Conservation (phyloP, 2,329 filamentous ascomycete genomes). For the Mollisia scopiformis region DNA sequence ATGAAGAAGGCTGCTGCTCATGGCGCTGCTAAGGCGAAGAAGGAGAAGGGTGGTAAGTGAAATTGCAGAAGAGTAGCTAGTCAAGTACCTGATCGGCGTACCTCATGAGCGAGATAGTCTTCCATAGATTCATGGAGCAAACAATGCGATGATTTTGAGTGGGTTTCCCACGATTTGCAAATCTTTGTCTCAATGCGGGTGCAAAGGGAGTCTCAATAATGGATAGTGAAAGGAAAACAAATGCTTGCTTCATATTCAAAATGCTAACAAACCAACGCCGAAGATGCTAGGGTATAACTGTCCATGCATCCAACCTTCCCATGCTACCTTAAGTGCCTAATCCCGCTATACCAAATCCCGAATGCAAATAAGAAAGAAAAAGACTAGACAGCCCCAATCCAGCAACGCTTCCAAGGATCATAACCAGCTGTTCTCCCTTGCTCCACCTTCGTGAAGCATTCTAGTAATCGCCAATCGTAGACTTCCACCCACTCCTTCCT, state of each 20-base stretch:
- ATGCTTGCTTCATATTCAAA: not conserved
- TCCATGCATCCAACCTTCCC: not conserved
- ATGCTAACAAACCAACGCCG: not conserved
- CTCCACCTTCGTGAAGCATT: conserved; percentile 46
- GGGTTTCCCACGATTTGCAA: no score
- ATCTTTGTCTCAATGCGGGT: no score
- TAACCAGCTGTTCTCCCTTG: conserved; percentile 35
- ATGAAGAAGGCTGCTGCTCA: no score
- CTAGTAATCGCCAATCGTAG: conserved; percentile 44
- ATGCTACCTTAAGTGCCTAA: not conserved
- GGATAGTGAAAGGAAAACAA: not conserved
- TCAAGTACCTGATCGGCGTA: no score
- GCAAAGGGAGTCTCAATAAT: no score
- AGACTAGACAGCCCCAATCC: not conserved
- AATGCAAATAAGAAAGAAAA: not conserved
- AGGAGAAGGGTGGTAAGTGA: no score
- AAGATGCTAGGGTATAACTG: not conserved
- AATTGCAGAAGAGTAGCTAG: no score
- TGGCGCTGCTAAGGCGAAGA: no score
- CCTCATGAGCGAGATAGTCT: no score
- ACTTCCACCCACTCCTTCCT: conserved; percentile 36
- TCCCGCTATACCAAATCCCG: not conserved
- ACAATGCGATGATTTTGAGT: no score
- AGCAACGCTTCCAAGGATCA: conserved; percentile 20
- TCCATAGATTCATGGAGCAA: not conserved